phyloP scores from a whole-genome alignment of 139 green algal species.

The Chlorella vulgaris region DNA sequence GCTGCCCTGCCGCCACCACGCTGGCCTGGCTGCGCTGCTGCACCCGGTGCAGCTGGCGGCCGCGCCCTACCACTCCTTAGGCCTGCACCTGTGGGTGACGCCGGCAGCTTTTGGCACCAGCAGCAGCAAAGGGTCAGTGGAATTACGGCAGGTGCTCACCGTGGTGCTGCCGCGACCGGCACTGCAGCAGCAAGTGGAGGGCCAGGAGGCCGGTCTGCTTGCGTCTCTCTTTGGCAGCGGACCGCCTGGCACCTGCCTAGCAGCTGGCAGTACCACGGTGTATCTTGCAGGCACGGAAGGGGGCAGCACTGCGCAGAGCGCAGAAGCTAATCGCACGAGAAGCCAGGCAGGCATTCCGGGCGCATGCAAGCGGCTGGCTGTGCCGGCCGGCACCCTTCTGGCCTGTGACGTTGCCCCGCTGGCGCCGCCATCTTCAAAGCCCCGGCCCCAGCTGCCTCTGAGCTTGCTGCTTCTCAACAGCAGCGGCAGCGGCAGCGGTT shows the following conservation, averaged over 20 bases:
- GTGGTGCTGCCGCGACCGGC: not conserved
- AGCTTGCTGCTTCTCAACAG: no score
- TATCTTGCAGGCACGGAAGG: no score
- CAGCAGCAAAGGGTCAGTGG: not conserved
- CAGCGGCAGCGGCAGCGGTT: no score
- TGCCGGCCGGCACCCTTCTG: no score
- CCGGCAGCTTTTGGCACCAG: not conserved
- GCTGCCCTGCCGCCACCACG: slow-evolving; percentile 78
- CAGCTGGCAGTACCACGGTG: not conserved
- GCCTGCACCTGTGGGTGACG: slow-evolving; percentile 31
- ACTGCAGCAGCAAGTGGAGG: not conserved
- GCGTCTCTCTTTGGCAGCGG: not conserved
- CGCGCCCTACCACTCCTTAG: slow-evolving; percentile 63
- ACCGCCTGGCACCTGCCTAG: not conserved
- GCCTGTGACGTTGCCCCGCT: no score
- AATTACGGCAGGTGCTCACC: not conserved
- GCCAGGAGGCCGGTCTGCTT: not conserved
- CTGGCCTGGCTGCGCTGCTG: slow-evolving; percentile 67
- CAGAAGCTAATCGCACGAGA: no score
- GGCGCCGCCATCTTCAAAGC: no score
- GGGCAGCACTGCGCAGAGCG: no score
- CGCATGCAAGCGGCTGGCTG: no score
- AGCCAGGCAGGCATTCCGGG: no score
- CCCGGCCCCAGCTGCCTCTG: no score
- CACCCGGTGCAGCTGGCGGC: slow-evolving; percentile 59